Evolutionary conservation across 306 rosid species (phyloP), one percentile per base, ranked within the genome.

Genomic region (Trifolium pratense): DNA sequence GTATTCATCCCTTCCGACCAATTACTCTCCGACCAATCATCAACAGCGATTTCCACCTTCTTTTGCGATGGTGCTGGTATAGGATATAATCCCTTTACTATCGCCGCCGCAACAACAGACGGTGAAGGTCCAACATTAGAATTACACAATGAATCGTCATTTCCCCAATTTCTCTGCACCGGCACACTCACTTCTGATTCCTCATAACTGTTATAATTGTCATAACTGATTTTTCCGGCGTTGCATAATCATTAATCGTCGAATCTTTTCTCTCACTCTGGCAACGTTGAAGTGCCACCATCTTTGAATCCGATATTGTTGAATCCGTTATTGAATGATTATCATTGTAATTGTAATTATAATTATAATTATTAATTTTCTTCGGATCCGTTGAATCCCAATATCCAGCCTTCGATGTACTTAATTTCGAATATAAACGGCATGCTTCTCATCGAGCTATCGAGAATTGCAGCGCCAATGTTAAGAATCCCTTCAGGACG

Each of bases 51-150:
- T 7, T 79, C 84, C 0, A 57, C 32, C 10, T 74, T 26, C 1
- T 3, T 23, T n/a, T n/a, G n/a, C 15, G 25, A 9, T 9, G 45
- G 20, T 17, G 58, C 13, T 13, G 84, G 26, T 3, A 60, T 0
- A 0, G 81, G 88, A 39, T 87, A 86, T 14, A 86, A 5, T 0
- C 93, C 90, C 61, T 80, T 87, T 0, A 91, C 91, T 5, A 89
- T 91, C 4, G 93, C 93, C 0, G 93, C 87, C 0, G 97, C 93
- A 16, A 86, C 96, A 32, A 89, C 85, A 13, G 97, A 87, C 2
- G 93, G 89, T 0, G 97, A 93, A 0, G 93, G 91, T 3, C 93
- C 92, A 3, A 82, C 83, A 31, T 89, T 89, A 0, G 97, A 89
- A 68, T 36, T 36, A 36, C 84, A 80, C 0, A 85, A 46, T 0